phyloP scores from a whole-genome alignment of 352 stramenopile species.

The Phytophthora pseudosyringae region DNA sequence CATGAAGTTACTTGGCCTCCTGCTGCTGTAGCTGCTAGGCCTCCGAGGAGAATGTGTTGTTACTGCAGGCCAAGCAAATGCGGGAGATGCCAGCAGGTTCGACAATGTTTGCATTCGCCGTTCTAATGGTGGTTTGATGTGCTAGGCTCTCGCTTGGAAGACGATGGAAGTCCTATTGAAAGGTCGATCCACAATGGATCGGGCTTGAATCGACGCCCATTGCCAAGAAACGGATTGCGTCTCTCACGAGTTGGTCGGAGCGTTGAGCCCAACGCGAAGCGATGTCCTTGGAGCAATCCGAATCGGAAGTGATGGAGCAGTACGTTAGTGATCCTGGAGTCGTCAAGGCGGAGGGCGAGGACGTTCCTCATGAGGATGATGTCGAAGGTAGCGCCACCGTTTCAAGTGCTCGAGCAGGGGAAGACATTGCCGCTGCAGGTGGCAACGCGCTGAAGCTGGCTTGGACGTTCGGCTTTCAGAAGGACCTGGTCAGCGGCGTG shows the following conservation, averaged over 20 bases:
- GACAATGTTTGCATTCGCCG: not conserved
- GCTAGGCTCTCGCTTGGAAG: not conserved
- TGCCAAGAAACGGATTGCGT: conserved; percentile 31
- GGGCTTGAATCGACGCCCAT: conserved; percentile 22
- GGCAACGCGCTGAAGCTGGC: conserved; percentile 70
- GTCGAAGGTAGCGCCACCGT: conserved; percentile 1
- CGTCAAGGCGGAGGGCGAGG: not conserved
- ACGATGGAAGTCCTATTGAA: not conserved
- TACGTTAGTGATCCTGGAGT: not conserved
- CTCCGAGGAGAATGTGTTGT: conserved; percentile 20
- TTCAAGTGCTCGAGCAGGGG: conserved; percentile 1
- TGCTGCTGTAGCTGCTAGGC: conserved; percentile 1
- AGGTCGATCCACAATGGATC: conserved; percentile 7
- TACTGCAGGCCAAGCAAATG: conserved; percentile 19
- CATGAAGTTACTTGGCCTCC: not conserved
- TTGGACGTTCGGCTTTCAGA: conserved; percentile 94
- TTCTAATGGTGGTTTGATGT: conserved; percentile 3
- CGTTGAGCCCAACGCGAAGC: not conserved
- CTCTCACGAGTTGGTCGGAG: not conserved
- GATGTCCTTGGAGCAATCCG: conserved; percentile 23
- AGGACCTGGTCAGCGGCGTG: conserved; percentile 86
- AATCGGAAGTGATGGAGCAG: conserved; percentile 11
- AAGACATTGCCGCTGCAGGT: conserved; percentile 11
- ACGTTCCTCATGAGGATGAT: not conserved
- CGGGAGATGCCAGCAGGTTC: conserved; percentile 5